A percentile compares a stretch with the other conserved stretches of the same genome.
Evolutionary conservation across 164 flowering plant species (phyloP).

Genomic region (Nymphaea thermarum): DNA sequence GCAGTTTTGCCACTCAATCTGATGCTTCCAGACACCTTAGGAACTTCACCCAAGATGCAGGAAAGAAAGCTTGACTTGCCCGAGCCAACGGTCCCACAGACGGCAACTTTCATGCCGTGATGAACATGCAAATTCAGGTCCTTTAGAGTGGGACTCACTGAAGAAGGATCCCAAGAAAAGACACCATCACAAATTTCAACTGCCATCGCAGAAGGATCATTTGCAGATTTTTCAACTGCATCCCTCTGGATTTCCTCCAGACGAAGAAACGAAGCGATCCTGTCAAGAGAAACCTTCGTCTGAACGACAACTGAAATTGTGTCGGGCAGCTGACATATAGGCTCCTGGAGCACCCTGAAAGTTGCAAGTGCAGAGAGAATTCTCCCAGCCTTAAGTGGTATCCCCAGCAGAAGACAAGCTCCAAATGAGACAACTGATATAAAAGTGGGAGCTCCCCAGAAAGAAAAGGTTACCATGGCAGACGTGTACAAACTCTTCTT

Average conservation of each 20-base stretch:
- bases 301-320: slow-evolving; percentile 28
- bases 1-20: background rate
- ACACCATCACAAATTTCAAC: slow-evolving; percentile 33
- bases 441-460: slow-evolving; percentile 35
- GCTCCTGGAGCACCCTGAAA: slow-evolving; percentile 36
- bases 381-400: slow-evolving; percentile 40
- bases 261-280: slow-evolving; percentile 33
- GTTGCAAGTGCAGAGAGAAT: slow-evolving; percentile 43
- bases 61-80: background rate
- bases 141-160: slow-evolving; percentile 28
- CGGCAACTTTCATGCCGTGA: slow-evolving; percentile 59
- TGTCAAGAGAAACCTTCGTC: slow-evolving; percentile 44
- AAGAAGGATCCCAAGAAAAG: slow-evolving; percentile 34
- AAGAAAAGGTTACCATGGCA: slow-evolving; percentile 22
- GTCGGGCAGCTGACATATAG: slow-evolving; percentile 37
- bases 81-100: slow-evolving; percentile 76
- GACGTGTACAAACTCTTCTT: slow-evolving; percentile 23
- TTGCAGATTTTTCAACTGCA: slow-evolving; percentile 21
- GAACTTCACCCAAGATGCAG: background rate
- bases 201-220: slow-evolving; percentile 15
- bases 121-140: slow-evolving; percentile 35
- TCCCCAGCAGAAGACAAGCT: slow-evolving; percentile 28
- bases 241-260: slow-evolving; percentile 27
- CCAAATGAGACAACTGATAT: slow-evolving; percentile 38
- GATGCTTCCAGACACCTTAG: background rate